Evolutionary conservation across 2,329 filamentous ascomycete species (phyloP).

Genomic region (Colletotrichum eremochloae): DNA sequence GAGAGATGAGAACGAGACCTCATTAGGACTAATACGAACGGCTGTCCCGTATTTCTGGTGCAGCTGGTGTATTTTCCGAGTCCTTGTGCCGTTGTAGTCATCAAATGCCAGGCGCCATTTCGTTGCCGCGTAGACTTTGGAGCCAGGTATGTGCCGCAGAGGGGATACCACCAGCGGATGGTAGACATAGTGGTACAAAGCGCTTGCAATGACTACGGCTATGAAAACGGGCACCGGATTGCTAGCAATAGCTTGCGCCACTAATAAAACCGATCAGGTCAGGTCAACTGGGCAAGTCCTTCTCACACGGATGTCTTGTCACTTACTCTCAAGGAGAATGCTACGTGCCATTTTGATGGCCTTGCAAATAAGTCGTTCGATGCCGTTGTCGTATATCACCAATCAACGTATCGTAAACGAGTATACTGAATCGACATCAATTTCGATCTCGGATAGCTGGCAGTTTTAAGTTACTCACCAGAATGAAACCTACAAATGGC

Average conservation of each 20-base stretch:
- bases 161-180: constrained; percentile 10
- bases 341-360: not conserved
- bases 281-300: not conserved
- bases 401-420: not conserved
- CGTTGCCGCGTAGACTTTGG: constrained; percentile 55
- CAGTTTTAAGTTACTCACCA: not conserved
- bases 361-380: not conserved
- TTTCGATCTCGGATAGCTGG: not conserved
- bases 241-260: not conserved
- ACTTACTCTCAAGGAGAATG: constrained; percentile 1
- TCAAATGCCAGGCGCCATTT: constrained; percentile 61
- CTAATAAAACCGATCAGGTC: not conserved
- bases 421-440: not conserved
- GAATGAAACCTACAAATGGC: not conserved
- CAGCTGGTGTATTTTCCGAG: constrained; percentile 55
- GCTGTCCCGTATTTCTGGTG: constrained; percentile 51
- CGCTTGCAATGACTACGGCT: not conserved
- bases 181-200: not conserved
- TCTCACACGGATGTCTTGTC: not conserved
- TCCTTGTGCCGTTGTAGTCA: constrained; percentile 55
- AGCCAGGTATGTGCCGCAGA: constrained; percentile 52
- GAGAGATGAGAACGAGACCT: constrained; percentile 58
- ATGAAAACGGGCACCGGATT: not conserved
- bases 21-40: constrained; percentile 62
- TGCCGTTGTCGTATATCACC: not conserved